A percentile compares a stretch with the other conserved stretches of the same genome.
These are phyloP conservation scores for Entophlyctis helioformis DNA, from an alignment of 192 early-diverging fungal genomes.

Conservation along the genomic window DNA sequence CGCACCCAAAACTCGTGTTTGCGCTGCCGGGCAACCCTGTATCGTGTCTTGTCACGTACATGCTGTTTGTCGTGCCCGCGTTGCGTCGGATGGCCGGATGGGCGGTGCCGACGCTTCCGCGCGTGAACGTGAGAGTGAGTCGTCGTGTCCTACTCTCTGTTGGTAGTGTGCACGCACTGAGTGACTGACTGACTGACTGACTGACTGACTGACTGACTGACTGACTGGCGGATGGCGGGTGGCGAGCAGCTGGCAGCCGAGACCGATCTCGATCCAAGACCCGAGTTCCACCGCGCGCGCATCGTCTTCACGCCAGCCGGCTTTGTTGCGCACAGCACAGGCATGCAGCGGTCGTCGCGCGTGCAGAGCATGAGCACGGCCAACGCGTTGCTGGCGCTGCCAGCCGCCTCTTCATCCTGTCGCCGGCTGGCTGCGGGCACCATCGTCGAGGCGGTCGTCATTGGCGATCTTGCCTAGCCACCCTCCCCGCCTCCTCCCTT, in stretches of 20 bases:
- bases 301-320: neutral
- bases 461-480: no score
- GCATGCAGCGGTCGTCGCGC: conserved; percentile 67
- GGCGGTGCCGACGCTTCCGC: conserved; percentile 28
- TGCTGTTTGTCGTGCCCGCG: conserved; percentile 80
- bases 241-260: conserved; percentile 25
- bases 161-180: neutral
- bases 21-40: conserved; percentile 91
- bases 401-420: no score
- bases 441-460: no score
- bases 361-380: conserved; percentile 19
- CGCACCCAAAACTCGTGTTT: conserved; percentile 56
- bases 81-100: conserved; percentile 69
- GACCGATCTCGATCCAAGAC: conserved; percentile 48
- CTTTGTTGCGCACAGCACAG: conserved; percentile 38
- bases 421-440: no score
- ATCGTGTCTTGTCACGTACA: conserved; percentile 72
- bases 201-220: neutral
- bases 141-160: neutral
- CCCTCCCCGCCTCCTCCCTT: no score
- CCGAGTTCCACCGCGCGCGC: conserved; percentile 55
- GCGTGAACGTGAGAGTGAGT: conserved; percentile 48
- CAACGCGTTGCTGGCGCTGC: conserved; percentile 70
- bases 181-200: neutral
- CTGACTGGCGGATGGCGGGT: neutral